Conservation (phyloP, 306 rosid genomes). For the Cicer pinnatifidum region DNA sequence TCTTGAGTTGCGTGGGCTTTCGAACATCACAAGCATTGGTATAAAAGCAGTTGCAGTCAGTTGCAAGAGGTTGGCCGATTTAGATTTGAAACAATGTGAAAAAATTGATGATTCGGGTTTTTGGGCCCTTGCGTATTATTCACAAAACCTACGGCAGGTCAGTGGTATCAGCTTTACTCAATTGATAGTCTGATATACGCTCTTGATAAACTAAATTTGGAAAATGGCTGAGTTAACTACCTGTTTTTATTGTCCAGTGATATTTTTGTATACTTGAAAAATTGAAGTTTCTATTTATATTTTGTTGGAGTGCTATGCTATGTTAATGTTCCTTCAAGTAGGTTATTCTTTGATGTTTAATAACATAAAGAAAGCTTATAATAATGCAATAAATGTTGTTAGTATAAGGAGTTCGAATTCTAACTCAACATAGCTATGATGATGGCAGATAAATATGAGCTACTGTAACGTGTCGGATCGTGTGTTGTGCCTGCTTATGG, state of each 20-base stretch:
- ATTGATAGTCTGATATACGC: slow-evolving; percentile 7
- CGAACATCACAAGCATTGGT: slow-evolving; percentile 59
- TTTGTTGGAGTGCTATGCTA: background rate
- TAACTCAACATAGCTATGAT: slow-evolving; percentile 35
- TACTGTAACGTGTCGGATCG: slow-evolving; percentile 59
- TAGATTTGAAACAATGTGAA: slow-evolving; percentile 67
- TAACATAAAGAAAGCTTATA: background rate
- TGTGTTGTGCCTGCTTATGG: slow-evolving; percentile 64
- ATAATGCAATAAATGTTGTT: slow-evolving; percentile 17
- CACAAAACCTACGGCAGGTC: slow-evolving; percentile 68
- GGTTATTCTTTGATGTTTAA: background rate
- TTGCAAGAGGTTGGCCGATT: slow-evolving; percentile 63
- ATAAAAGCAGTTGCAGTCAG: slow-evolving; percentile 55
- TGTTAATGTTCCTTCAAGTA: slow-evolving; percentile 6
- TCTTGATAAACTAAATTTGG: background rate
- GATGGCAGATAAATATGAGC: slow-evolving; percentile 71
- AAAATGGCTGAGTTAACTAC: background rate
- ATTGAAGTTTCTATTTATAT: slow-evolving; percentile 6
- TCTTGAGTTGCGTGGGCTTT: slow-evolving; percentile 65
- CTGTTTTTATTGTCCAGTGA: too few relatives aligned
- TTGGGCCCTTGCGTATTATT: slow-evolving; percentile 61
- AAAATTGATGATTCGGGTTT: slow-evolving; percentile 64
- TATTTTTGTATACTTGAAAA: background rate
- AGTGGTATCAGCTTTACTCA: slow-evolving; percentile 10
- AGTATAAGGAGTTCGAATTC: slow-evolving; percentile 28